These are phyloP conservation scores for Breynia disticha DNA, from an alignment of 441 rosid genomes.

Conservation along the genomic window DNA sequence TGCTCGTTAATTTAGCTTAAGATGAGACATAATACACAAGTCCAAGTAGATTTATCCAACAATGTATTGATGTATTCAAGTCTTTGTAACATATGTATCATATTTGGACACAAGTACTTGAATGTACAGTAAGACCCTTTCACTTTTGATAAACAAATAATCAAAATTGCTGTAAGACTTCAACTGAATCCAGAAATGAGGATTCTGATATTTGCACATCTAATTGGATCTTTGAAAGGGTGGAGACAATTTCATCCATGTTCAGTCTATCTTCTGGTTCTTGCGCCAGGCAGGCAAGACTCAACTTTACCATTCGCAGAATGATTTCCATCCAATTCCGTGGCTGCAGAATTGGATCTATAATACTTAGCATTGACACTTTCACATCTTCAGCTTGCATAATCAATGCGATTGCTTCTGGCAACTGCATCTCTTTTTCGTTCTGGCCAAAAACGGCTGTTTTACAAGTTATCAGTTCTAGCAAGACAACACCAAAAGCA, in stretches of 20 bases:
- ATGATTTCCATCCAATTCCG: conserved; percentile 12
- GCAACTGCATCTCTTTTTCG: conserved; percentile 17
- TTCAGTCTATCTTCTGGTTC: conserved; percentile 27
- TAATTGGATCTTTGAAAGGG: conserved; percentile 24
- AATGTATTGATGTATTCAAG: conserved; percentile 4
- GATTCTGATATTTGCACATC: conserved; percentile 20
- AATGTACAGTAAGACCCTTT: background rate
- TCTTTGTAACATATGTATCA: background rate
- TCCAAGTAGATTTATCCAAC: conserved; percentile 1
- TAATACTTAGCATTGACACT: conserved; percentile 4
- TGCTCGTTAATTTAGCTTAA: conserved; percentile 27
- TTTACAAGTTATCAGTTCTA: conserved; percentile 28
- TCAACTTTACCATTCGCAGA: conserved; percentile 16
- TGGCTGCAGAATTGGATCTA: conserved; percentile 22
- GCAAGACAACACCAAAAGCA: conserved; percentile 31
- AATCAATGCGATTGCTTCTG: conserved; percentile 17
- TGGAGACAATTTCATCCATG: conserved; percentile 33
- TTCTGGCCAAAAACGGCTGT: conserved; percentile 20
- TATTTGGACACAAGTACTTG: background rate
- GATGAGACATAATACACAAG: background rate
- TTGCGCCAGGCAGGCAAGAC: conserved; percentile 22
- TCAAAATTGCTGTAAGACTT: no score
- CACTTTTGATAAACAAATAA: no score
- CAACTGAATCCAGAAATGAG: conserved; percentile 4
- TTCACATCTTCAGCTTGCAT: conserved; percentile 20